A percentile compares a stretch with the other conserved stretches of the same genome.
Conservation (phyloP, 768 basidiomycete species). For the Steccherinum ochraceum region DNA sequence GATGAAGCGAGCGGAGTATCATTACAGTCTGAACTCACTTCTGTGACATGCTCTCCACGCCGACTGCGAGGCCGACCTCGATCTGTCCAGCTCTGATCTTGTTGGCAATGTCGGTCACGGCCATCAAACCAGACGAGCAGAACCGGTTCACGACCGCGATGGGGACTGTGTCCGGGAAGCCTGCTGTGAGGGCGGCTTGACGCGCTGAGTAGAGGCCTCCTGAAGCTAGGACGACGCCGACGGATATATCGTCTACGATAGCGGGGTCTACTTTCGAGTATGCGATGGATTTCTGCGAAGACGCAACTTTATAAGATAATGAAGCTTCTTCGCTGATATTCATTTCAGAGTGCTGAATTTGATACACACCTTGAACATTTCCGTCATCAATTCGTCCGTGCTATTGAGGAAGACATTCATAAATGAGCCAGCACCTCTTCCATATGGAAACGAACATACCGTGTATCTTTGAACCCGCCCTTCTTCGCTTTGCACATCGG, state of each 20-base stretch:
- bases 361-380: conserved; percentile 64
- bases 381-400: conserved; percentile 73
- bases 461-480: conserved; percentile 68
- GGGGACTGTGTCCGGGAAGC: conserved; percentile 73
- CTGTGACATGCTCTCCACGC: conserved; percentile 83
- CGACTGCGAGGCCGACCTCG: conserved; percentile 72
- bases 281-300: conserved; percentile 47
- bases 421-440: background rate
- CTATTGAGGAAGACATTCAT: conserved; percentile 29
- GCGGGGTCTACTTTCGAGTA: conserved; percentile 56
- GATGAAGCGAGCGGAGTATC: conserved; percentile 12
- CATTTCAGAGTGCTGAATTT: background rate
- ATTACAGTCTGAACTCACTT: too few species aligned
- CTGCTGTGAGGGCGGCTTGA: conserved; percentile 71
- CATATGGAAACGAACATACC: conserved; percentile 28
- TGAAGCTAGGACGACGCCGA: conserved; percentile 69
- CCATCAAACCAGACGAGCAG: conserved; percentile 85
- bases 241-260: conserved; percentile 70
- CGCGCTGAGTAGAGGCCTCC: conserved; percentile 66
- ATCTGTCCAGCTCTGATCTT: conserved; percentile 75
- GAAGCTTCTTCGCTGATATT: background rate
- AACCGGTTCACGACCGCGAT: conserved; percentile 73
- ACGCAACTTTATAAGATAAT: too few species aligned
- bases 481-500: conserved; percentile 73
- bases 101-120: conserved; percentile 70